phyloP scores from a whole-genome alignment of 1,139 yeast genomes.

The Taiozyma sp. region DNA sequence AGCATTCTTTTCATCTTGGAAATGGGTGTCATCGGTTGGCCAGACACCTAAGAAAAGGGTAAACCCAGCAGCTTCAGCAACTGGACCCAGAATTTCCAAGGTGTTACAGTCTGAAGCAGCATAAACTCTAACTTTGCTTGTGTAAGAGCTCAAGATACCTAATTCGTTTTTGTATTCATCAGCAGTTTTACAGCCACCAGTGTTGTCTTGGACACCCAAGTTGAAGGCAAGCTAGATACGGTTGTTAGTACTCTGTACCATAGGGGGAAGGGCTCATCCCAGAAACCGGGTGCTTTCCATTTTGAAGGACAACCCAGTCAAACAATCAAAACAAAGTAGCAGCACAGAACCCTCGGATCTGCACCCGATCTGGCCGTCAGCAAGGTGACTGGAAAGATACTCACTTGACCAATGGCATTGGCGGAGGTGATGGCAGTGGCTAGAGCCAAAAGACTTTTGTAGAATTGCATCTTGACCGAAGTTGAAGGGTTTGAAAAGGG shows the following conservation, averaged over 20 bases:
- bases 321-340: not conserved
- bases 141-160: conserved; percentile 46
- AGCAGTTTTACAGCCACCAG: conserved; percentile 69
- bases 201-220: conserved; percentile 69
- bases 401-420: conserved; percentile 18
- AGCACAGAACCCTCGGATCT: not conserved
- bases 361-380: not conserved
- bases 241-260: conserved; percentile 24
- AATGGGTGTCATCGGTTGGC: conserved; percentile 84
- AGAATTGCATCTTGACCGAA: conserved; percentile 14
- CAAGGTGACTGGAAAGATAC: not conserved
- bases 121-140: conserved; percentile 69
- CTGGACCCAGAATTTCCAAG: conserved; percentile 78
- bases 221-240: conserved; percentile 57
- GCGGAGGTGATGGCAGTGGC: conserved; percentile 20
- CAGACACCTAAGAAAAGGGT: conserved; percentile 74
- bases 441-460: conserved; percentile 14
- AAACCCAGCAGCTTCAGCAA: conserved; percentile 73
- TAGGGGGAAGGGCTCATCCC: not conserved
- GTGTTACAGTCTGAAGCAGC: conserved; percentile 90
- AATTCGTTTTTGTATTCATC: conserved; percentile 66
- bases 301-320: not conserved
- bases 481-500: not conserved
- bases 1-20: conserved; percentile 64
- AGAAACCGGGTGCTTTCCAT: not conserved